A percentile compares a stretch with the other conserved stretches of the same genome.
Conservation (phyloP, 495 filamentous ascomycete species). For the Hypoxylon perforatum region DNA sequence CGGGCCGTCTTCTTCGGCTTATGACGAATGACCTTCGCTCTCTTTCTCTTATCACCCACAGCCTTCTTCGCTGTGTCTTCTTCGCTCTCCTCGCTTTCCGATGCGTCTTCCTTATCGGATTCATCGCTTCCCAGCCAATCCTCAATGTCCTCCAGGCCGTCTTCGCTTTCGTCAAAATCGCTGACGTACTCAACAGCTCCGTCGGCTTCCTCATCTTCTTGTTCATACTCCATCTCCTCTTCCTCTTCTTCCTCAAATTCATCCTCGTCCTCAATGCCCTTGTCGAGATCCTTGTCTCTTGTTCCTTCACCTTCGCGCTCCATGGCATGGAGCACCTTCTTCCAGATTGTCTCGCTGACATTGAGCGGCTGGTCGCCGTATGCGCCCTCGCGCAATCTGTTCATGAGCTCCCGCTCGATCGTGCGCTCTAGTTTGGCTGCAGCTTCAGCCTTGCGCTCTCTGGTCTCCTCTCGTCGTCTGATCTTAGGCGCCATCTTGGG, state of each 20-base stretch:
- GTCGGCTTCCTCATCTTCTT: conserved; percentile 71
- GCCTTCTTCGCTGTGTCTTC: conserved; percentile 58
- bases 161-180: conserved; percentile 65
- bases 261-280: conserved; percentile 84
- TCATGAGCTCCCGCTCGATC: conserved; percentile 95
- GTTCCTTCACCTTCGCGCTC: conserved; percentile 86
- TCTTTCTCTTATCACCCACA: conserved; percentile 75
- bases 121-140: conserved; percentile 64
- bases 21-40: conserved; percentile 61
- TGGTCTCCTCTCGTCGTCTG: conserved; percentile 83
- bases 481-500: conserved; percentile 94
- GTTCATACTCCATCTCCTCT: conserved; percentile 74
- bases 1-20: conserved; percentile 73
- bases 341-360: conserved; percentile 94
- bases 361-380: conserved; percentile 96
- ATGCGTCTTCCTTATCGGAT: conserved; percentile 59
- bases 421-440: conserved; percentile 96
- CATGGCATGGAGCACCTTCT: conserved; percentile 92
- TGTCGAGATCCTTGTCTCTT: conserved; percentile 88
- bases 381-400: conserved; percentile 88
- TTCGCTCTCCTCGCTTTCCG: conserved; percentile 61
- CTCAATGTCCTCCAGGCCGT: conserved; percentile 62
- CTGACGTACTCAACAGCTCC: conserved; percentile 87
- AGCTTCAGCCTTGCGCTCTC: conserved; percentile 92
- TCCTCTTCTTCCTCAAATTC: conserved; percentile 73